phyloP scores from a whole-genome alignment of 805 yeast species.

The Myxozyma melibiosi region DNA sequence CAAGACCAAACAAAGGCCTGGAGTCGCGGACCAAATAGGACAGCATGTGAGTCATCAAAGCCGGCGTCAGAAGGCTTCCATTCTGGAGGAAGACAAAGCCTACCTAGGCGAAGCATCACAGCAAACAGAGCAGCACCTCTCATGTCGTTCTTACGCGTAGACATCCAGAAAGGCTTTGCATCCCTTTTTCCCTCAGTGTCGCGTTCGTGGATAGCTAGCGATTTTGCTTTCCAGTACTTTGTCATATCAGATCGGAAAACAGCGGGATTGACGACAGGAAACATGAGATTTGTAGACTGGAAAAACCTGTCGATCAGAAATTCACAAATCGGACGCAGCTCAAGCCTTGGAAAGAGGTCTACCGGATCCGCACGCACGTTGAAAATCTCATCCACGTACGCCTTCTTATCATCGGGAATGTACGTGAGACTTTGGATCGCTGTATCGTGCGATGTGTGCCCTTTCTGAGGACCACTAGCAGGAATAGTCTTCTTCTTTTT shows the following conservation, averaged over 20 bases:
- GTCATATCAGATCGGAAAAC: constrained; percentile 26
- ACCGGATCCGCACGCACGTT: constrained; percentile 14
- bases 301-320: constrained; percentile 33
- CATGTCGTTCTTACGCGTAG: constrained; percentile 28
- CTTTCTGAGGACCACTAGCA: constrained; percentile 13
- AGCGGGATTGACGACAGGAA: constrained; percentile 31
- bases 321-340: constrained; percentile 34
- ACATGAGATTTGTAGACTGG: constrained; percentile 30
- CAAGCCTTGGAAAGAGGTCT: constrained; percentile 29
- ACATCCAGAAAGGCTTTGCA: constrained; percentile 13
- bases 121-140: constrained; percentile 32
- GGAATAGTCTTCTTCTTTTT: not conserved
- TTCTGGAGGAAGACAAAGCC: constrained; percentile 30
- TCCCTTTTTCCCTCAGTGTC: not conserved
- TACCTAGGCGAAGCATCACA: constrained; percentile 30
- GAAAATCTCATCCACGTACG: constrained; percentile 15
- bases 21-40: constrained; percentile 19
- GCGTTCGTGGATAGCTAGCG: not conserved
- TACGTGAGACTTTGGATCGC: constrained; percentile 8
- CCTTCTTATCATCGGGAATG: constrained; percentile 7
- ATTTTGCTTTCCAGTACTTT: constrained; percentile 28
- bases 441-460: constrained; percentile 14
- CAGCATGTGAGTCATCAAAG: constrained; percentile 21
- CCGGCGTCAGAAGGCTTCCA: constrained; percentile 33
- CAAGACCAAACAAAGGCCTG: constrained; percentile 21